Evolutionary conservation across 1,284 basidiomycete species (phyloP).

Genomic region (Ustilago lituana): DNA sequence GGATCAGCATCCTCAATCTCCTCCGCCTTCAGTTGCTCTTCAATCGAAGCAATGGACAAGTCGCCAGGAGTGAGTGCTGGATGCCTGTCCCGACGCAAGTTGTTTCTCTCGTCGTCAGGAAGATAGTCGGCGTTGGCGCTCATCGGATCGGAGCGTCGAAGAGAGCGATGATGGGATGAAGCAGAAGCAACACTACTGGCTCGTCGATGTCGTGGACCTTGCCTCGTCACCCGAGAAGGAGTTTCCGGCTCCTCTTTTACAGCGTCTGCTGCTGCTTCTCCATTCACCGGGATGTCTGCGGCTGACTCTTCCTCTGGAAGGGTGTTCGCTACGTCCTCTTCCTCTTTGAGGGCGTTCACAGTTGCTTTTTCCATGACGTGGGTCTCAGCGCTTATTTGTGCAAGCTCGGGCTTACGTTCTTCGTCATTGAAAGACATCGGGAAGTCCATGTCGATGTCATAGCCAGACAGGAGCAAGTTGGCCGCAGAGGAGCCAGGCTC

Average conservation of each 20-base stretch:
- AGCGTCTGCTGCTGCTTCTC: neutral
- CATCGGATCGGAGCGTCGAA: constrained; percentile 25
- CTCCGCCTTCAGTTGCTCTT: constrained; percentile 11
- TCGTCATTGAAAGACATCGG: constrained; percentile 3
- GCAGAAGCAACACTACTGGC: constrained; percentile 23
- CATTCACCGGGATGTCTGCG: neutral
- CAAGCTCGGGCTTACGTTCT: too few relatives aligned
- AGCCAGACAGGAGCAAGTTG: constrained; percentile 14
- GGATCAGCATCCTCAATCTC: neutral
- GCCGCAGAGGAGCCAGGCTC: constrained; percentile 38
- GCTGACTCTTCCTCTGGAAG: too few relatives aligned
- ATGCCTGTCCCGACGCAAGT: constrained; percentile 22
- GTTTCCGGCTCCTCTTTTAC: constrained; percentile 1
- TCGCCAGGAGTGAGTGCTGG: constrained; percentile 7
- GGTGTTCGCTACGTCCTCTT: neutral
- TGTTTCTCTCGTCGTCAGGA: constrained; percentile 35
- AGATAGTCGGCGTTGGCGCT: constrained; percentile 42
- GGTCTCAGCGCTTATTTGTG: too few relatives aligned
- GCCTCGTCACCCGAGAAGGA: constrained; percentile 14
- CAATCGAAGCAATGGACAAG: constrained; percentile 36
- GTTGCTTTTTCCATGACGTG: neutral
- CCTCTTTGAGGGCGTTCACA: neutral
- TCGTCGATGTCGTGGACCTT: constrained; percentile 13
- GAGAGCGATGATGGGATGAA: constrained; percentile 34
- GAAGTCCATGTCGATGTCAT: constrained; percentile 17